Conservation (phyloP, 208 protist genomes). For the Crithidia sp. region DNA sequence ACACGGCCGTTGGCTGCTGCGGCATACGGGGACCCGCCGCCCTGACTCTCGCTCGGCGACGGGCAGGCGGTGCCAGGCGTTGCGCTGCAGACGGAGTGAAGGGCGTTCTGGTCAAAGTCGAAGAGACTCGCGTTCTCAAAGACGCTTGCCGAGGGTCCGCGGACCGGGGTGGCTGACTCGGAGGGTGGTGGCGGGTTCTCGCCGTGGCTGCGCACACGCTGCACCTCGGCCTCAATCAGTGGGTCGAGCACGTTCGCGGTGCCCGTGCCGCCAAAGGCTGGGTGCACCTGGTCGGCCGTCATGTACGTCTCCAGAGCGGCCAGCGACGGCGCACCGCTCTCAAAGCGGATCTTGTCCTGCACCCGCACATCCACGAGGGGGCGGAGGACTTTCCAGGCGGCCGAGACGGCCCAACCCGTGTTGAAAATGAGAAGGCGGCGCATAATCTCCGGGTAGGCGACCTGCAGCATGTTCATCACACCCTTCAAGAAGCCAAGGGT, state of each 20-base stretch:
- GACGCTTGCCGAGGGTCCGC: not conserved
- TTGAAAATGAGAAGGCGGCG: conserved; percentile 79
- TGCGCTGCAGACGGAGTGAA: conserved; percentile 28
- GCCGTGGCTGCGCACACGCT: conserved; percentile 13
- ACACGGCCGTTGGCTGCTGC: not conserved
- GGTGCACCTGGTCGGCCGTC: conserved; percentile 53
- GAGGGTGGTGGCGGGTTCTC: conserved; percentile 1
- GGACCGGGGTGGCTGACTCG: not conserved
- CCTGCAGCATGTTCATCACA: conserved; percentile 62
- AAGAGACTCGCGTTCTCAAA: conserved; percentile 16
- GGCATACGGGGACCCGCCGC: not conserved
- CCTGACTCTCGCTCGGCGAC: not conserved
- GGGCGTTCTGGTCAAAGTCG: conserved; percentile 11
- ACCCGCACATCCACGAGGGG: conserved; percentile 73
- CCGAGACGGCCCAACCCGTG: conserved; percentile 76
- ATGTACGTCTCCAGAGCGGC: conserved; percentile 55
- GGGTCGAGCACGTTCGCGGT: conserved; percentile 36
- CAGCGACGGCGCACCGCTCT: conserved; percentile 46
- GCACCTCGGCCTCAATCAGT: conserved; percentile 44
- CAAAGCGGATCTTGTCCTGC: conserved; percentile 85
- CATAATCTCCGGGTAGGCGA: conserved; percentile 87
- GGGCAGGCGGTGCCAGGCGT: conserved; percentile 5
- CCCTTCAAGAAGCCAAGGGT: conserved; percentile 61
- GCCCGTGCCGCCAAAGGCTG: conserved; percentile 50
- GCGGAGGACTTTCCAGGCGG: conserved; percentile 77